Evolutionary conservation across 768 basidiomycete species (phyloP).

Genomic region (Mycena sanguinolenta): DNA sequence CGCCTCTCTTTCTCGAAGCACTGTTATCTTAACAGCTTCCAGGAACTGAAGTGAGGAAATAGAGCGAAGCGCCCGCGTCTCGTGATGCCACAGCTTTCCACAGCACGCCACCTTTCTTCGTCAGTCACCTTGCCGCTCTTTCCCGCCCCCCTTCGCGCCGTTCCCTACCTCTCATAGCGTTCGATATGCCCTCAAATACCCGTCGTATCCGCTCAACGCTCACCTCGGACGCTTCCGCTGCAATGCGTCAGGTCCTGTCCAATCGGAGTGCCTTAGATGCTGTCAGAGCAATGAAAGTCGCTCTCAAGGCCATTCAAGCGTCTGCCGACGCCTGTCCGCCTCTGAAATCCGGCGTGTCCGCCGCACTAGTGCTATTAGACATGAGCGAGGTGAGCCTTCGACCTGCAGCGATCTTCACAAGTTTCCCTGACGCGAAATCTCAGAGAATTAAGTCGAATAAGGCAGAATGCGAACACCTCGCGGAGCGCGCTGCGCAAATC

Average conservation of each 20-base stretch:
- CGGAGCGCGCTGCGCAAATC: background rate
- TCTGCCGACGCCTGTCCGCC: background rate
- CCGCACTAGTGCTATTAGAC: background rate
- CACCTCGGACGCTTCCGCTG: background rate
- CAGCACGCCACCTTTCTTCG: background rate
- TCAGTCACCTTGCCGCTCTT: background rate
- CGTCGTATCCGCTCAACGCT: background rate
- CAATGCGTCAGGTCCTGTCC: background rate
- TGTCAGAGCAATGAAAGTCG: background rate
- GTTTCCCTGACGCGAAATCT: background rate
- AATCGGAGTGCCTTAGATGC: background rate
- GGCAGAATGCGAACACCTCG: background rate
- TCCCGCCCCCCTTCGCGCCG: background rate
- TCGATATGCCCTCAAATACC: background rate
- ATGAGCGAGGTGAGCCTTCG: background rate
- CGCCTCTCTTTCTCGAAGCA: background rate
- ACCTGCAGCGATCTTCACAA: background rate
- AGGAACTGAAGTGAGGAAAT: background rate
- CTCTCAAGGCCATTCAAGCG: background rate
- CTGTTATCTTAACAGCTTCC: background rate
- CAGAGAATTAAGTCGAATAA: background rate
- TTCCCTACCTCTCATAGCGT: background rate
- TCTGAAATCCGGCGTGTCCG: background rate
- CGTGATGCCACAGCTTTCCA: background rate
- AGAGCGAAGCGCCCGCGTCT: background rate